phyloP scores from a whole-genome alignment of 2,329 filamentous ascomycete genomes.

The Colletotrichum sidae region DNA sequence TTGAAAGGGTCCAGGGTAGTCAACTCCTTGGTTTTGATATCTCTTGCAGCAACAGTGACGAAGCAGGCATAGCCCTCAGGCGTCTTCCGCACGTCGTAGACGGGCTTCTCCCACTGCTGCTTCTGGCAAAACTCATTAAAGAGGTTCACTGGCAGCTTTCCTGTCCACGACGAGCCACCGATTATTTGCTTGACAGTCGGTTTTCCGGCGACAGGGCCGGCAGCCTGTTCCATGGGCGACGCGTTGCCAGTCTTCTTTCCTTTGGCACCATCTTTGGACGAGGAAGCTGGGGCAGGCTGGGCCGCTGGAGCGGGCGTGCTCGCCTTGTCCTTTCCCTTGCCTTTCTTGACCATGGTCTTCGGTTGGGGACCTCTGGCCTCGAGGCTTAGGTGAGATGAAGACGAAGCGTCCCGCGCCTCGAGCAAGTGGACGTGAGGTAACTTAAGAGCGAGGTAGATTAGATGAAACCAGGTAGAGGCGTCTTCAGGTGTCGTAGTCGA shows the following conservation, averaged over 20 bases:
- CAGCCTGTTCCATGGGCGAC: constrained; percentile 46
- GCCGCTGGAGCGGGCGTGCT: constrained; percentile 49
- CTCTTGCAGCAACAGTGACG: constrained; percentile 80
- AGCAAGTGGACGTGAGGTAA: no score
- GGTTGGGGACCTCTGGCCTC: neutral
- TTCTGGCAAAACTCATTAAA: constrained; percentile 95
- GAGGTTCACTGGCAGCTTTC: constrained; percentile 93
- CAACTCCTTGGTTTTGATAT: constrained; percentile 85
- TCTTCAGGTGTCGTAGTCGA: no score
- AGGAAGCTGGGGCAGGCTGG: constrained; percentile 40
- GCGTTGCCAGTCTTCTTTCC: constrained; percentile 53
- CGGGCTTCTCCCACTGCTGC: constrained; percentile 93
- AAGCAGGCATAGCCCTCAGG: constrained; percentile 82
- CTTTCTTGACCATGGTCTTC: constrained; percentile 36
- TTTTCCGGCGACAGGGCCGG: constrained; percentile 53
- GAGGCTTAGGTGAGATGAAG: constrained; percentile 8
- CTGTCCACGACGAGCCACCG: constrained; percentile 95
- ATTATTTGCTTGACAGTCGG: constrained; percentile 84
- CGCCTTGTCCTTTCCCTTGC: constrained; percentile 58
- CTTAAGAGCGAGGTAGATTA: no score
- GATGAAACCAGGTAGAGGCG: no score
- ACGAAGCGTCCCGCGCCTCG: neutral
- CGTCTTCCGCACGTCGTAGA: constrained; percentile 85
- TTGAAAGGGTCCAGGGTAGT: constrained; percentile 84
- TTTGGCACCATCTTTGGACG: constrained; percentile 65